Percentiles rank a stretch among this genome's conserved stretches.
Conservation (phyloP, 164 flowering plant genomes). For the Magnolia officinalis region DNA sequence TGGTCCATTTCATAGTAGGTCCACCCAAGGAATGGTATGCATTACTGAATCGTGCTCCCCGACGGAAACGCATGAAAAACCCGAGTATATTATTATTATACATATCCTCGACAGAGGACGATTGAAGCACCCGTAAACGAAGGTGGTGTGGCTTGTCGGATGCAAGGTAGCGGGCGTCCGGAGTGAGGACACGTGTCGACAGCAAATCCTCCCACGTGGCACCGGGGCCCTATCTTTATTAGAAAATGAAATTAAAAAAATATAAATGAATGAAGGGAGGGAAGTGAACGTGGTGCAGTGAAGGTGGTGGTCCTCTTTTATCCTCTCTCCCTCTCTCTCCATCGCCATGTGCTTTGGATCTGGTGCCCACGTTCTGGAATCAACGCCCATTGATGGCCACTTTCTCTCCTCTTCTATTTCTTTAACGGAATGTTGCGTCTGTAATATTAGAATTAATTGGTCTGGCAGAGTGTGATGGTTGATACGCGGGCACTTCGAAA, state of each 20-base stretch:
- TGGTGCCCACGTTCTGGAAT: slow-evolving; percentile 13
- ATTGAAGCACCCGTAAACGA: no score
- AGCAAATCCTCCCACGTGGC: no score
- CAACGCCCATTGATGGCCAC: neutral
- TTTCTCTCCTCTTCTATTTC: neutral
- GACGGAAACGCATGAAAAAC: neutral
- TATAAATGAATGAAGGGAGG: neutral
- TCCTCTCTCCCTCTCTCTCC: neutral
- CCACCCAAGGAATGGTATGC: neutral
- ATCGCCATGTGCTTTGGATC: slow-evolving; percentile 10
- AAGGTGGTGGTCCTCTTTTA: neutral
- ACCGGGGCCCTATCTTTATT: neutral
- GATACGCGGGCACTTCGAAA: no score
- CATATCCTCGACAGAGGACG: no score
- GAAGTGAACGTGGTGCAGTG: neutral
- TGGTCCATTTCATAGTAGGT: neutral
- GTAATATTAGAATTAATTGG: no score
- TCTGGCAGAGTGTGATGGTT: no score
- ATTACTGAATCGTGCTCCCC: neutral
- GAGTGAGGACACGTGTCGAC: neutral
- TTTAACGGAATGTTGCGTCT: slow-evolving; percentile 8
- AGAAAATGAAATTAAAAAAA: neutral
- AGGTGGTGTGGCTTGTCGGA: neutral
- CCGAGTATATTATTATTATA: no score
- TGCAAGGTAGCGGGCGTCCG: neutral